phyloP scores from a whole-genome alignment of 208 protist genomes.

The Trichomonas gallinae region DNA sequence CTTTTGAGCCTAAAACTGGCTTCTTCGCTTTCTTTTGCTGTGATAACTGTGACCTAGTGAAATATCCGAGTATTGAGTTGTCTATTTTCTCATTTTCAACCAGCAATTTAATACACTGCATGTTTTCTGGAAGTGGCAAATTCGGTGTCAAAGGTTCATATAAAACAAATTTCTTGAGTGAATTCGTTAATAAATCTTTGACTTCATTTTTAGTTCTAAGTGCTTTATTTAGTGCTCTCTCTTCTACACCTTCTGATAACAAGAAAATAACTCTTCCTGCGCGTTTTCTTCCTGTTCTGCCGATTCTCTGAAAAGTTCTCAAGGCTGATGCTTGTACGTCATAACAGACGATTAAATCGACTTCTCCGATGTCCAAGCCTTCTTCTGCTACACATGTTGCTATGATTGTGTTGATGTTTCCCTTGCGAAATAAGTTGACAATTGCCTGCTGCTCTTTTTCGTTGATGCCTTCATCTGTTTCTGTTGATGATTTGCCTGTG shows the following conservation, averaged over 20 bases:
- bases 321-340: constrained; percentile 30
- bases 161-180: not conserved
- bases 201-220: not conserved
- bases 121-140: not conserved
- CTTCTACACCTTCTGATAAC: constrained; percentile 1
- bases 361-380: constrained; percentile 47
- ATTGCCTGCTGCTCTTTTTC: not conserved
- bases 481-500: not conserved
- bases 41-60: not conserved
- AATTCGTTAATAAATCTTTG: not conserved
- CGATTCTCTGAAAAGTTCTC: constrained; percentile 40
- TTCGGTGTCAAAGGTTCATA: not conserved
- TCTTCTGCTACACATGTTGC: constrained; percentile 44
- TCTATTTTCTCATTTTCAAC: not conserved
- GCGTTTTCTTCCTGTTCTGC: constrained; percentile 41
- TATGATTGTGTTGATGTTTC: constrained; percentile 38
- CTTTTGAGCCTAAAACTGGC: not conserved
- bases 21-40: not conserved
- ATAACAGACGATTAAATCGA: constrained; percentile 46
- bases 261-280: not conserved
- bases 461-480: not conserved
- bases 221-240: not conserved
- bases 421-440: constrained; percentile 28
- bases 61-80: not conserved
- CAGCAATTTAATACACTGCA: not conserved